These are phyloP conservation scores for Suillus spraguei DNA, from an alignment of 768 basidiomycete genomes.

Conservation along the genomic window DNA sequence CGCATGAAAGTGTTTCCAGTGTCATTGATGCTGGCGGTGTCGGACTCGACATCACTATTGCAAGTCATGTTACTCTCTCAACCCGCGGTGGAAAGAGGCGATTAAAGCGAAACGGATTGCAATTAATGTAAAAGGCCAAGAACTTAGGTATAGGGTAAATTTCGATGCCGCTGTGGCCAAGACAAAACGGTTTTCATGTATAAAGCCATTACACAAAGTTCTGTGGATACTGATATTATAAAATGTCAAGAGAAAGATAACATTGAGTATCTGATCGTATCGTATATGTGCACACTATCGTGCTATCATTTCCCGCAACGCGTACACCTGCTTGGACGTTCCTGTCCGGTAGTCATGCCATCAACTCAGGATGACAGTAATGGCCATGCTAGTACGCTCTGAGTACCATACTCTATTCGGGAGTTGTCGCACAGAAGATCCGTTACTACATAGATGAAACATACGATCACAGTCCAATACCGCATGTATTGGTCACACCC, in stretches of 20 bases:
- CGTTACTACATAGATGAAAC: neutral
- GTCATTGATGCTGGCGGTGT: slow-evolving; percentile 6
- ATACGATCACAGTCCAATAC: neutral
- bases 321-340: neutral
- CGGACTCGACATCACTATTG: slow-evolving; percentile 4
- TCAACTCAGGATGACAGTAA: neutral
- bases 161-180: slow-evolving; percentile 3
- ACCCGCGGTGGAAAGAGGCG: slow-evolving; percentile 3
- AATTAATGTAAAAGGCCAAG: neutral
- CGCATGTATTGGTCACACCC: neutral
- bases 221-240: neutral
- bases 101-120: neutral
- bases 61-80: slow-evolving; percentile 7
- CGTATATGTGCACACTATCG: neutral
- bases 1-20: slow-evolving; percentile 5
- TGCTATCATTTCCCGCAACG: neutral
- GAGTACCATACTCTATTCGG: neutral
- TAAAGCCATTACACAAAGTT: neutral
- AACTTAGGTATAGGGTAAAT: neutral
- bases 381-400: neutral
- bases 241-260: neutral
- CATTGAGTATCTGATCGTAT: neutral
- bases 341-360: neutral
- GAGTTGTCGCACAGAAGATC: neutral
- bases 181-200: slow-evolving; percentile 3